phyloP scores from a whole-genome alignment of 2,329 filamentous ascomycete genomes.

The Calonectria honghensis region DNA sequence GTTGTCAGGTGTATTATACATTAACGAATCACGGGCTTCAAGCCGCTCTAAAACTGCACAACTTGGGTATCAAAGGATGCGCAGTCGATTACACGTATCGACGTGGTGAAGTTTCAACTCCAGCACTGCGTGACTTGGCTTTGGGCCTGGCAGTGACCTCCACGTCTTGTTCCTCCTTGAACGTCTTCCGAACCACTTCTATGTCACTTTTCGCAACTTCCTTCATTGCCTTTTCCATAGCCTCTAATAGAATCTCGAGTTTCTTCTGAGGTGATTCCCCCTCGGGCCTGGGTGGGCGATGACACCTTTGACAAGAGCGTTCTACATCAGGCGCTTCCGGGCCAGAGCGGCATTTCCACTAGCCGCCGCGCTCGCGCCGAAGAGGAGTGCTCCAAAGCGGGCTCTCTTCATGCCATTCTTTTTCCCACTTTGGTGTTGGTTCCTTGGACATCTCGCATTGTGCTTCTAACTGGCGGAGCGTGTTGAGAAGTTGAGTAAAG shows the following conservation, averaged over 20 bases:
- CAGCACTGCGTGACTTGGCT: neutral
- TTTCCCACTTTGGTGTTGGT: slow-evolving; percentile 43
- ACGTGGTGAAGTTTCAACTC: too few species aligned
- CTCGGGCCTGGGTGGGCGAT: neutral
- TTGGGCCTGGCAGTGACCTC: neutral
- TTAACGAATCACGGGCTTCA: neutral
- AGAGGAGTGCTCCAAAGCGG: slow-evolving; percentile 44
- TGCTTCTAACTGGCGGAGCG: slow-evolving; percentile 44
- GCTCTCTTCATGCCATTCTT: slow-evolving; percentile 49
- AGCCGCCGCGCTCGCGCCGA: slow-evolving; percentile 50
- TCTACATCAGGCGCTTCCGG: slow-evolving; percentile 43
- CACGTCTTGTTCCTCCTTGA: neutral
- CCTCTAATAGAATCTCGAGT: slow-evolving; percentile 33
- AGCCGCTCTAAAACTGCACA: neutral
- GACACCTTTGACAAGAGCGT: slow-evolving; percentile 46
- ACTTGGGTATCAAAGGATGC: neutral
- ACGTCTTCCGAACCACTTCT: neutral
- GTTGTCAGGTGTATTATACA: neutral
- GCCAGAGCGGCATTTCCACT: slow-evolving; percentile 55
- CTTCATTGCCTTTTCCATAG: slow-evolving; percentile 46
- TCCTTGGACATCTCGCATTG: slow-evolving; percentile 25
- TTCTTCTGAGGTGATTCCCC: slow-evolving; percentile 21
- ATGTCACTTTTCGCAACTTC: slow-evolving; percentile 39
- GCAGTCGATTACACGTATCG: neutral
- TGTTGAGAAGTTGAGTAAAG: slow-evolving; percentile 47